Conservation (phyloP, 176 grass and related monocot genomes). For the Miscanthus lutarioriparius region DNA sequence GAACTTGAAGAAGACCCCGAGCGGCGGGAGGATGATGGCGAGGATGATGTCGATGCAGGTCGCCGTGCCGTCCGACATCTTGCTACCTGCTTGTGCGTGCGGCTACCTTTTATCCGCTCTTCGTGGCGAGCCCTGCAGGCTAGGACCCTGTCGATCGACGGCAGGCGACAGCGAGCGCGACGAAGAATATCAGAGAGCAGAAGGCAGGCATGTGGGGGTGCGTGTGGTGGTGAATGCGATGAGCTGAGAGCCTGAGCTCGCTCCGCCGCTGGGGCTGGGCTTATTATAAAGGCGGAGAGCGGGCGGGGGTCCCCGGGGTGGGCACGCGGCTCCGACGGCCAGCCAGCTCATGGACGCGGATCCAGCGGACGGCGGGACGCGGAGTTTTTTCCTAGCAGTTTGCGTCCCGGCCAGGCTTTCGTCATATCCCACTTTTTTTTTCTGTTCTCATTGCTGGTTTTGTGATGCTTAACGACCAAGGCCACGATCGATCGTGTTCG, state of each 20-base stretch:
- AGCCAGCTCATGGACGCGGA: neutral
- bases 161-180: too few species aligned
- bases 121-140: too few species aligned
- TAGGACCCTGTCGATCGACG: neutral
- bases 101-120: neutral
- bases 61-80: conserved; percentile 67
- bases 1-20: conserved; percentile 95
- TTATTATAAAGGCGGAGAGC: neutral
- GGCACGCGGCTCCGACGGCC: conserved; percentile 15
- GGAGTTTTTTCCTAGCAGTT: too few species aligned
- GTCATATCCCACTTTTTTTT: too few species aligned
- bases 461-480: conserved; percentile 19
- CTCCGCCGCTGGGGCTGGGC: neutral
- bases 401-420: too few species aligned
- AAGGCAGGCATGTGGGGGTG: too few species aligned
- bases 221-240: neutral
- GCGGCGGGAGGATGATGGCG: conserved; percentile 92
- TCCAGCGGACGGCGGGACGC: too few species aligned
- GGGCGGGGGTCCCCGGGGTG: neutral
- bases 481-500: neutral
- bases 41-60: conserved; percentile 92
- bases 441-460: neutral
- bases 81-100: too few species aligned
- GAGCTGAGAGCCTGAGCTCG: neutral
- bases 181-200: neutral